Percentiles rank a stretch among this genome's conserved stretches.
These are phyloP conservation scores for Trichoderma oligosporum DNA, from an alignment of 2,329 filamentous ascomycete genomes.

Conservation along the genomic window DNA sequence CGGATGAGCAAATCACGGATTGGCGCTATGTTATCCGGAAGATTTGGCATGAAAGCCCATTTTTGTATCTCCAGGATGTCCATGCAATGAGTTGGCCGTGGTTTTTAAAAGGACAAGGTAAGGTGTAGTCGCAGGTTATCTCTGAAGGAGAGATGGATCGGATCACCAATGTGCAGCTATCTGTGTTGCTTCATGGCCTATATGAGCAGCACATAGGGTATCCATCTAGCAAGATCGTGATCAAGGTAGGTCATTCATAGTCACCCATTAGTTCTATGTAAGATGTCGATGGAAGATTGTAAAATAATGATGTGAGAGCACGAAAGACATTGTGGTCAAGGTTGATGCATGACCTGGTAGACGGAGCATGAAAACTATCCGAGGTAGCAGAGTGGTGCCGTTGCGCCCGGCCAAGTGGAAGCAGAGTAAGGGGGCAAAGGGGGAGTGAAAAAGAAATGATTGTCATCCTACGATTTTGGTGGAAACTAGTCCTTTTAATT, in stretches of 20 bases:
- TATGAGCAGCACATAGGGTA: slow-evolving; percentile 2
- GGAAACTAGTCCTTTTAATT: background rate
- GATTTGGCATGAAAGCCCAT: slow-evolving; percentile 37
- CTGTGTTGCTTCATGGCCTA: background rate
- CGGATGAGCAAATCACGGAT: slow-evolving; percentile 36
- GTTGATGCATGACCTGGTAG: slow-evolving; percentile 12
- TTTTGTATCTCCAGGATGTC: slow-evolving; percentile 35
- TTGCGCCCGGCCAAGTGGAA: slow-evolving; percentile 10
- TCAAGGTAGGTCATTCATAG: slow-evolving; percentile 3
- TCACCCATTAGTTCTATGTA: background rate
- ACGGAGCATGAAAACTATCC: background rate
- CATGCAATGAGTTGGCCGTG: slow-evolving; percentile 25
- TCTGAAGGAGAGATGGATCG: slow-evolving; percentile 16
- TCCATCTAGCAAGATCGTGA: slow-evolving; percentile 1
- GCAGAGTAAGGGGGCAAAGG: background rate
- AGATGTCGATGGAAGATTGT: background rate
- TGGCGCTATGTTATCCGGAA: slow-evolving; percentile 37
- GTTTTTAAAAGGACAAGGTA: background rate
- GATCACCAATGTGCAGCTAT: slow-evolving; percentile 8
- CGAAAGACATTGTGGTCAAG: background rate
- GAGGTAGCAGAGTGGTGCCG: background rate
- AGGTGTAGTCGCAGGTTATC: background rate
- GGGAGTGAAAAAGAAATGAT: background rate
- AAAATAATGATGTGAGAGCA: background rate
- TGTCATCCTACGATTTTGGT: background rate